These are phyloP conservation scores for Aspergillus conjunctus DNA, from an alignment of 495 filamentous ascomycete species.

Conservation along the genomic window DNA sequence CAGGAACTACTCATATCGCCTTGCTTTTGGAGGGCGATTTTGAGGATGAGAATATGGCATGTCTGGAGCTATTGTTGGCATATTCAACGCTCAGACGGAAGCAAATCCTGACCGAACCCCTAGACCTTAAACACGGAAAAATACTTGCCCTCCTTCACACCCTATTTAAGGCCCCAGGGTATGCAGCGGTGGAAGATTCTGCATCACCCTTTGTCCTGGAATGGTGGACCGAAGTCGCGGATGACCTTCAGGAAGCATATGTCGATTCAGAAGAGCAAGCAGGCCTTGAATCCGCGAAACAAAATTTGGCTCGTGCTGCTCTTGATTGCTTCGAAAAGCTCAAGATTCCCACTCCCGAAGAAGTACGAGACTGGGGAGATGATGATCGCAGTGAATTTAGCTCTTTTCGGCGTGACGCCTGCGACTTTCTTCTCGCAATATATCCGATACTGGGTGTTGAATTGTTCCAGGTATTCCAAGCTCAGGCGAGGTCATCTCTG, in stretches of 20 bases:
- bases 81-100: constrained; percentile 51
- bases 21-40: constrained; percentile 61
- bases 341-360: constrained; percentile 35
- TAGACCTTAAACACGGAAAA: constrained; percentile 36
- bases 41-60: constrained; percentile 65
- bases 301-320: constrained; percentile 40
- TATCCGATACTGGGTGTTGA: constrained; percentile 69
- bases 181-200: constrained; percentile 73
- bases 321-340: constrained; percentile 44
- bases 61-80: constrained; percentile 68
- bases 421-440: constrained; percentile 75
- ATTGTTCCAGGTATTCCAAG: constrained; percentile 70
- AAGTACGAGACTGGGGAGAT: constrained; percentile 63
- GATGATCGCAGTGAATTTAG: constrained; percentile 71
- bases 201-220: constrained; percentile 77
- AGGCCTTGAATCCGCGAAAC: constrained; percentile 33
- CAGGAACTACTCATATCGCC: constrained; percentile 39
- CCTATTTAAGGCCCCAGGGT: constrained; percentile 69
- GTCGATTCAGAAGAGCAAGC: constrained; percentile 31
- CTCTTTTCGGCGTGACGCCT: constrained; percentile 78
- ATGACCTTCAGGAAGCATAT: constrained; percentile 37
- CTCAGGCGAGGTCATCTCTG: constrained; percentile 62
- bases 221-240: constrained; percentile 71
- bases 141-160: constrained; percentile 57
- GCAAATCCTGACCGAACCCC: constrained; percentile 34